A percentile compares a stretch with the other conserved stretches of the same genome.
Evolutionary conservation across 306 rosid genomes (phyloP).

Genomic region (Crotalaria pallida): DNA sequence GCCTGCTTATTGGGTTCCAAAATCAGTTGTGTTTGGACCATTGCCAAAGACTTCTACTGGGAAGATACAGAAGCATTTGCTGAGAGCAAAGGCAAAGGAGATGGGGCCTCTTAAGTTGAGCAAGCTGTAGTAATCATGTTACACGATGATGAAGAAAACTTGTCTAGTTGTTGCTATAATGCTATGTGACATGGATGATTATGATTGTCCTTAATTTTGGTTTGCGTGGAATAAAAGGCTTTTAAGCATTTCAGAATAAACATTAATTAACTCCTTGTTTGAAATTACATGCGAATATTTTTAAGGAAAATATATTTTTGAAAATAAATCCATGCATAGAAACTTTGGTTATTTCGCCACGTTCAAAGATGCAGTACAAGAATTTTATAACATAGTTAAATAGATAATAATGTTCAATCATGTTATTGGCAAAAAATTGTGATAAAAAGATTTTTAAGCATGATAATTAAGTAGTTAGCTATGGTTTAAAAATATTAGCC

Average conservation of each 20-base stretch:
- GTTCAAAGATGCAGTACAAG: no score
- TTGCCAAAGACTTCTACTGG: conserved; percentile 77
- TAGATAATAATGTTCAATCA: no score
- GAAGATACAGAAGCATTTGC: conserved; percentile 68
- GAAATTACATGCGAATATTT: no score
- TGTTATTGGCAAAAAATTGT: no score
- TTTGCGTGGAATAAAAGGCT: not conserved
- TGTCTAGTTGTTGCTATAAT: not conserved
- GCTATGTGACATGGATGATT: not conserved
- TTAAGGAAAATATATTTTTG: no score
- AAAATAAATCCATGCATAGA: no score
- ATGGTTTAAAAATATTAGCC: no score
- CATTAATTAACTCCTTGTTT: no score
- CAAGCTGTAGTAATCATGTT: not conserved
- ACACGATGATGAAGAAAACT: not conserved
- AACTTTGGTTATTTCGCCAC: no score
- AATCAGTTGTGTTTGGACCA: conserved; percentile 61
- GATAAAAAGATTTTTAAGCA: no score
- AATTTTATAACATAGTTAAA: no score
- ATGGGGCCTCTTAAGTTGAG: conserved; percentile 48
- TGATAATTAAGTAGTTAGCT: no score
- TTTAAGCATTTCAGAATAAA: not conserved
- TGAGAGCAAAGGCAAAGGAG: conserved; percentile 55
- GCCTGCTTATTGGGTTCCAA: conserved; percentile 75
- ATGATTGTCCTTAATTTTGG: not conserved